These are phyloP conservation scores for Dendrocalamus sinicus DNA, from an alignment of 176 grass and related monocot genomes.

Conservation along the genomic window DNA sequence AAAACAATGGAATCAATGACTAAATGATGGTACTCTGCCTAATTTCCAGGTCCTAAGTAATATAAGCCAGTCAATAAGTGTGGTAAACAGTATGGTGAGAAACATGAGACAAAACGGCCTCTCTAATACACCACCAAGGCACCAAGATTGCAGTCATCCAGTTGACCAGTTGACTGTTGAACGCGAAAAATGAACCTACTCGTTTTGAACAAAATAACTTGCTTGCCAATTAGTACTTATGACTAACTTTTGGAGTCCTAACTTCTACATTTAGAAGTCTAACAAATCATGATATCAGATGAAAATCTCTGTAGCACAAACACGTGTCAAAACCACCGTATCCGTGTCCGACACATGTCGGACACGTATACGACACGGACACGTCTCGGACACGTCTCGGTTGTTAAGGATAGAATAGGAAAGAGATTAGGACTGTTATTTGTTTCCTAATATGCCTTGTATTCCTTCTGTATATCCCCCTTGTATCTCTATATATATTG, in stretches of 20 bases:
- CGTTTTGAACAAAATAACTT: slow-evolving; percentile 20
- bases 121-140: not conserved
- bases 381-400: no score
- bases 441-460: no score
- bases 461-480: no score
- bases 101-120: slow-evolving; percentile 25
- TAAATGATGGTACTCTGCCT: not conserved
- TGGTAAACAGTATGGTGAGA: slow-evolving; percentile 12
- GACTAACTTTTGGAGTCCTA: slow-evolving; percentile 13
- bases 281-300: slow-evolving; percentile 10
- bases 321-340: no score
- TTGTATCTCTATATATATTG: no score
- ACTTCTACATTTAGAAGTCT: slow-evolving; percentile 28
- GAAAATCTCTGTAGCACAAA: no score
- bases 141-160: slow-evolving; percentile 15
- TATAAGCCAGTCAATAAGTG: not conserved
- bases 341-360: no score
- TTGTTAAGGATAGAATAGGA: no score
- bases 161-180: slow-evolving; percentile 19
- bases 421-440: no score
- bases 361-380: no score
- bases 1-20: not conserved
- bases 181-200: slow-evolving; percentile 20
- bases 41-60: not conserved
- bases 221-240: slow-evolving; percentile 18